Percentiles rank a stretch among this genome's conserved stretches.
phyloP scores from a whole-genome alignment of 805 yeast genomes.

The Torulaspora gathmanii region DNA sequence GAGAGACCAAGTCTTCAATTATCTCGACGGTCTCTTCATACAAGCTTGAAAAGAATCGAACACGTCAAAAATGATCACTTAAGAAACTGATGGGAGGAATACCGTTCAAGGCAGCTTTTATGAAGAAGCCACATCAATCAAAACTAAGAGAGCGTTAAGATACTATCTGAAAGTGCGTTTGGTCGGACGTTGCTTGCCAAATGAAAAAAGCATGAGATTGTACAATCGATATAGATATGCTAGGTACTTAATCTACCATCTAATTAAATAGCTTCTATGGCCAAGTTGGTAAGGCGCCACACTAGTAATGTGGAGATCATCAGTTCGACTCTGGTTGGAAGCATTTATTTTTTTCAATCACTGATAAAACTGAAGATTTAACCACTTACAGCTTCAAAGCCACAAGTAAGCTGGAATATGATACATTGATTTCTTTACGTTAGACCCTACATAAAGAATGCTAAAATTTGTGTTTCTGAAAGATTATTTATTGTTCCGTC shows the following conservation, averaged over 20 bases:
- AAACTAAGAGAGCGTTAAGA: neutral
- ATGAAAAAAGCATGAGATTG: no score
- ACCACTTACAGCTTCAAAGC: neutral
- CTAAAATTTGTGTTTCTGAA: neutral
- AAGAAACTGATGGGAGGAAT: neutral
- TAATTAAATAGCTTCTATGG: slow-evolving; percentile 43
- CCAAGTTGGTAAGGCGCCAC: slow-evolving; percentile 83
- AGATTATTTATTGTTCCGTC: slow-evolving; percentile 9
- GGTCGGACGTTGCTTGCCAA: neutral
- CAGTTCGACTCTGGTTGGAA: slow-evolving; percentile 73
- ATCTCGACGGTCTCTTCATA: neutral
- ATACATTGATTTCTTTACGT: neutral
- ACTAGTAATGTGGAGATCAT: slow-evolving; percentile 85
- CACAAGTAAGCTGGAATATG: neutral
- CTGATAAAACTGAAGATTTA: neutral
- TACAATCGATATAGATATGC: neutral
- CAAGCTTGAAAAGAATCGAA: neutral
- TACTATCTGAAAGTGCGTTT: neutral
- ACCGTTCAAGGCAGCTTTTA: neutral
- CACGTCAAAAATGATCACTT: neutral
- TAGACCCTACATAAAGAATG: neutral
- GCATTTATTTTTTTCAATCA: slow-evolving; percentile 38
- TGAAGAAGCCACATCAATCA: neutral
- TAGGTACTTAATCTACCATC: neutral
- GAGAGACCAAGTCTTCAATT: no score